These are phyloP conservation scores for Solanum chilense DNA, from an alignment of 257 asterid genomes.

Conservation along the genomic window DNA sequence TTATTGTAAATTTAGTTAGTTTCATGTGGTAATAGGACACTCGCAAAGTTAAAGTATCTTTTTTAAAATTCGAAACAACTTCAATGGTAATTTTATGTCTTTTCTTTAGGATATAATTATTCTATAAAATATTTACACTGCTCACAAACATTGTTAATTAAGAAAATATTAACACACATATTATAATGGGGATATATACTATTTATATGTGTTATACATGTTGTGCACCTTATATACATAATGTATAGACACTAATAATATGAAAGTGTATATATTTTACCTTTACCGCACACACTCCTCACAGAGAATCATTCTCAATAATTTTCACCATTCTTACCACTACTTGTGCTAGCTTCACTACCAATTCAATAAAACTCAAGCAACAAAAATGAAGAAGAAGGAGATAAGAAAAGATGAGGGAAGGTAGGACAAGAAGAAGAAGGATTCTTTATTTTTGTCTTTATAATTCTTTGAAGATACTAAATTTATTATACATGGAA, in stretches of 20 bases:
- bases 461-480: neutral
- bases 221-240: neutral
- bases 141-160: too few species aligned
- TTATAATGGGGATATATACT: neutral
- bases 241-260: neutral
- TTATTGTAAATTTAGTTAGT: too few species aligned
- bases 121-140: too few species aligned
- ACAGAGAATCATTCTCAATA: neutral
- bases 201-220: neutral
- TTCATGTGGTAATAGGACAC: rapidly evolving
- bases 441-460: neutral
- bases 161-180: neutral
- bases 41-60: too few species aligned
- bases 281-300: neutral
- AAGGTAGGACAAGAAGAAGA: neutral
- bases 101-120: too few species aligned
- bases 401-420: neutral
- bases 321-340: neutral
- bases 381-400: neutral
- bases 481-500: neutral
- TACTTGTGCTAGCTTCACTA: neutral
- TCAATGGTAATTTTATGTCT: too few species aligned
- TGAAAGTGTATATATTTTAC: neutral
- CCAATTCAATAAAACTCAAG: neutral
- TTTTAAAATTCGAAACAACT: too few species aligned